Conservation (phyloP, 495 filamentous ascomycete genomes). For the Evansstolkia leycettana region DNA sequence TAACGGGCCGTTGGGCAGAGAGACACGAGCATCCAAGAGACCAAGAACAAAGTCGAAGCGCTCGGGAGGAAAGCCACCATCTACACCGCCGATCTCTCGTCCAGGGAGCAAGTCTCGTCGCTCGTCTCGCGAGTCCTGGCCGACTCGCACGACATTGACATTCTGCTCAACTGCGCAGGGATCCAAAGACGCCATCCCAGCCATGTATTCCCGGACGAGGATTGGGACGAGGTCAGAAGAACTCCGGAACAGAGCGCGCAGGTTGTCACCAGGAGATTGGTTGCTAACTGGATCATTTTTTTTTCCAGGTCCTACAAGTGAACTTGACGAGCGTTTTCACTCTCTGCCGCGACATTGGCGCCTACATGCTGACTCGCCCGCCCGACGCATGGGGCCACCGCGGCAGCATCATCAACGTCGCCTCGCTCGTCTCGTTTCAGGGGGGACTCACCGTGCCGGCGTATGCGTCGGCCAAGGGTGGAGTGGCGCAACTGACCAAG, state of each 20-base stretch:
- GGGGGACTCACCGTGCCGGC: slow-evolving; percentile 74
- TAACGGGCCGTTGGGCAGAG: slow-evolving; percentile 28
- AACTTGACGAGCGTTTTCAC: slow-evolving; percentile 53
- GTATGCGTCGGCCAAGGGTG: slow-evolving; percentile 73
- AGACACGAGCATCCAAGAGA: slow-evolving; percentile 49
- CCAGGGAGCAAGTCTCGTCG: slow-evolving; percentile 37
- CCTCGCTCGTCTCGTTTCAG: slow-evolving; percentile 68
- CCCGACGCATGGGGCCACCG: slow-evolving; percentile 26
- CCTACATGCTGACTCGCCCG: slow-evolving; percentile 58
- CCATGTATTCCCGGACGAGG: slow-evolving; percentile 55
- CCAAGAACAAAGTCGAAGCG: slow-evolving; percentile 41
- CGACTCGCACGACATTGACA: slow-evolving; percentile 48
- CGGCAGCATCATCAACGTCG: slow-evolving; percentile 73
- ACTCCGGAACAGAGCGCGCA: no score
- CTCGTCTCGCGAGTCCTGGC: slow-evolving; percentile 47
- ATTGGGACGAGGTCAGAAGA: slow-evolving; percentile 70
- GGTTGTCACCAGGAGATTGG: no score
- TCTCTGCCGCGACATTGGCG: slow-evolving; percentile 64
- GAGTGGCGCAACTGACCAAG: slow-evolving; percentile 70
- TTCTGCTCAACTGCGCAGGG: slow-evolving; percentile 76
- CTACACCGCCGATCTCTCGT: slow-evolving; percentile 61
- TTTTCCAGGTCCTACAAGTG: no score
- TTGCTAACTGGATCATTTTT: no score
- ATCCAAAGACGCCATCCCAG: slow-evolving; percentile 68
- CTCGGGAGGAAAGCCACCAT: slow-evolving; percentile 58